Evolutionary conservation across 805 yeast species (phyloP).

Genomic region (Candida germanica): DNA sequence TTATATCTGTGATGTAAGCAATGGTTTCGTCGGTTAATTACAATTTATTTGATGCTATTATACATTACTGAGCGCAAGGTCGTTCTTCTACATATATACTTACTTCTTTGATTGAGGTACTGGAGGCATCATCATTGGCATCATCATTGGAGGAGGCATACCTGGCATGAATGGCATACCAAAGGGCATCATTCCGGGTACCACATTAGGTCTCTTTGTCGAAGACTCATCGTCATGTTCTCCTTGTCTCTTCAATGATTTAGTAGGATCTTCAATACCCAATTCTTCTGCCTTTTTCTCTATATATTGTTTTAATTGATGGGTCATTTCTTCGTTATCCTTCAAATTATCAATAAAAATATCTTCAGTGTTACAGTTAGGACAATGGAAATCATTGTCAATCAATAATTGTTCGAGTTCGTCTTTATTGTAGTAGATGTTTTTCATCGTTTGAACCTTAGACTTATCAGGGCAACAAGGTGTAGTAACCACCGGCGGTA

Average conservation of each 20-base stretch:
- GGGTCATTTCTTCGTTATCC: slow-evolving; percentile 57
- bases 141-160: slow-evolving; percentile 4
- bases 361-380: slow-evolving; percentile 75
- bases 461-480: slow-evolving; percentile 69
- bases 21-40: too few relatives aligned
- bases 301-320: slow-evolving; percentile 51
- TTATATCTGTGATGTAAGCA: too few relatives aligned
- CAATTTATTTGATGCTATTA: too few relatives aligned
- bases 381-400: slow-evolving; percentile 87
- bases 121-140: slow-evolving; percentile 6
- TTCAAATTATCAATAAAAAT: slow-evolving; percentile 70
- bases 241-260: slow-evolving; percentile 17
- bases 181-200: slow-evolving; percentile 14
- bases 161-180: slow-evolving; percentile 15
- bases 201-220: slow-evolving; percentile 25
- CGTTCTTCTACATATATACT: too few relatives aligned
- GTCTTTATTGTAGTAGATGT: slow-evolving; percentile 35
- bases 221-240: slow-evolving; percentile 19
- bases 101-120: not conserved
- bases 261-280: slow-evolving; percentile 33
- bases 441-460: slow-evolving; percentile 54
- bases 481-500: slow-evolving; percentile 67
- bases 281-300: slow-evolving; percentile 31
- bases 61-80: too few relatives aligned
- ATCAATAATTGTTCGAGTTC: slow-evolving; percentile 49